phyloP scores from a whole-genome alignment of 2,329 filamentous ascomycete genomes.

The Claviceps sp. region DNA sequence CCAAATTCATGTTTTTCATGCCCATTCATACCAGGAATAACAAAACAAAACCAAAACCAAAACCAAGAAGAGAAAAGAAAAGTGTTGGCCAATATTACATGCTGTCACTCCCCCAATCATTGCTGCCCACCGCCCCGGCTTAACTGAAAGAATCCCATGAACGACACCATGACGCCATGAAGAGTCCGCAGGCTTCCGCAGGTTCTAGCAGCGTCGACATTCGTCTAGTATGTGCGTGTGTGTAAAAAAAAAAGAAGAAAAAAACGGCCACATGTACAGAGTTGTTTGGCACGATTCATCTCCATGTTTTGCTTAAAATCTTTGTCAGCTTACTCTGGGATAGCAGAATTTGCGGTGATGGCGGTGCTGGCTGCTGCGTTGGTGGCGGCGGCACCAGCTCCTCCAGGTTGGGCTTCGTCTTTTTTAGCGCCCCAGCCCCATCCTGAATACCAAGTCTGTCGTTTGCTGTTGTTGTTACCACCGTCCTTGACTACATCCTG shows the following conservation, averaged over 20 bases:
- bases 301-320: too few relatives aligned
- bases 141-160: neutral
- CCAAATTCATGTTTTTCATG: neutral
- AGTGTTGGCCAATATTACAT: neutral
- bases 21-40: neutral
- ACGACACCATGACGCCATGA: neutral
- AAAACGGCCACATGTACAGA: neutral
- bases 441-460: constrained; percentile 49
- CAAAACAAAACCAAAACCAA: neutral
- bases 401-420: constrained; percentile 23
- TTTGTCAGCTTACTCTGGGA: constrained; percentile 18
- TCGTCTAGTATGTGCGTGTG: neutral
- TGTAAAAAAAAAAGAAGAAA: neutral
- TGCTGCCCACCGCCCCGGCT: neutral
- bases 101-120: neutral
- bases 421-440: constrained; percentile 40
- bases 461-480: constrained; percentile 38
- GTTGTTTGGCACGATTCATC: neutral
- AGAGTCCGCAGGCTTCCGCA: neutral
- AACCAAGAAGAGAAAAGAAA: neutral
- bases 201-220: neutral
- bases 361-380: constrained; percentile 12
- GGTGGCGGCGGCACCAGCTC: constrained; percentile 13
- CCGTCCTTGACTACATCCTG: constrained; percentile 31
- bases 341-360: constrained; percentile 17